Percentiles rank a stretch among this genome's conserved stretches.
phyloP scores from a whole-genome alignment of 345 rosid species.

The Excoecaria cochinchinensis region DNA sequence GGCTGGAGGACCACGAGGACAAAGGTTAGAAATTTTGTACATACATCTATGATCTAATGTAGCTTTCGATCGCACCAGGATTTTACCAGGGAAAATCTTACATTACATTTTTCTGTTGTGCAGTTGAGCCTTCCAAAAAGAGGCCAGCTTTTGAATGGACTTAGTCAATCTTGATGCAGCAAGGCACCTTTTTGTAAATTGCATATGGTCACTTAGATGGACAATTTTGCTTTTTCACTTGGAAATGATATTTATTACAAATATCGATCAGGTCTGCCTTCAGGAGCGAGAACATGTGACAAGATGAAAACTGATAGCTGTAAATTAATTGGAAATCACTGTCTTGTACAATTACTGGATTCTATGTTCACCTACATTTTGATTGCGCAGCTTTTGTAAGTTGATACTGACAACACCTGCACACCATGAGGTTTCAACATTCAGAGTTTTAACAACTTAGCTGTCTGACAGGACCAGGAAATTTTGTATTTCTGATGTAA shows the following conservation, averaged over 20 bases:
- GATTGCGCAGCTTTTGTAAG: no score
- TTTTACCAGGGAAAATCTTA: slow-evolving; percentile 9
- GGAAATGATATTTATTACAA: neutral
- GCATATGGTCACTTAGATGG: neutral
- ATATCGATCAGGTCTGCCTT: neutral
- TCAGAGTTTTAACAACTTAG: no score
- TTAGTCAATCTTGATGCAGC: neutral
- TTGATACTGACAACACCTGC: no score
- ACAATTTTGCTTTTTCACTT: neutral
- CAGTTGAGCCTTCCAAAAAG: slow-evolving; percentile 67
- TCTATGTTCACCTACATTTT: neutral
- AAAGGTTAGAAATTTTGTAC: slow-evolving; percentile 43
- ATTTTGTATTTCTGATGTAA: no score
- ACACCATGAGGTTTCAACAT: no score
- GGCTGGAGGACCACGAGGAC: slow-evolving; percentile 90
- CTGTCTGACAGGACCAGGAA: no score
- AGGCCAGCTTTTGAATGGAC: slow-evolving; percentile 21
- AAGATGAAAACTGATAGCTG: neutral
- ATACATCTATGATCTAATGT: neutral
- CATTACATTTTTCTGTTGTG: slow-evolving; percentile 3
- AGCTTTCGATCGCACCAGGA: neutral
- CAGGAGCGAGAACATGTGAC: neutral
- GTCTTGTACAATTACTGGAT: neutral
- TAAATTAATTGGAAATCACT: neutral
- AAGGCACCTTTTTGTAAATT: neutral